These are phyloP conservation scores for Colletotrichum echinochloae DNA, from an alignment of 2,329 filamentous ascomycete genomes.

Conservation along the genomic window DNA sequence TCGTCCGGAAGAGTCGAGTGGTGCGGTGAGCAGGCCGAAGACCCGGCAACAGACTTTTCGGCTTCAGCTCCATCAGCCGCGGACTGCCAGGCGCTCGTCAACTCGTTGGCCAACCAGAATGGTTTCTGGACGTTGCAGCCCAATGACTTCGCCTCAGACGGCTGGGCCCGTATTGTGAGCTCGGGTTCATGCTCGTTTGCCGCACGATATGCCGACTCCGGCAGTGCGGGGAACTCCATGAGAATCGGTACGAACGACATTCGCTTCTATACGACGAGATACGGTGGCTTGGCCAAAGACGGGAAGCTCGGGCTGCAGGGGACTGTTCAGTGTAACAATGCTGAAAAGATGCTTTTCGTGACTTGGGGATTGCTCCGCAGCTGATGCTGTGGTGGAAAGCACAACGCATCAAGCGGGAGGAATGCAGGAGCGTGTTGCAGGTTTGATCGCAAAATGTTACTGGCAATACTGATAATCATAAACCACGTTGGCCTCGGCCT, in stretches of 20 bases:
- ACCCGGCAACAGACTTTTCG: conserved; percentile 28
- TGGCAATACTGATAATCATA: accelerated
- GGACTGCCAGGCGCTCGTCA: conserved; percentile 30
- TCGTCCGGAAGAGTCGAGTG: conserved; percentile 37
- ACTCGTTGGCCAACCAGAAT: conserved; percentile 3
- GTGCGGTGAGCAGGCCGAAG: conserved; percentile 37
- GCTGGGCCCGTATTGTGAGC: conserved; percentile 33
- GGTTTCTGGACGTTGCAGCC: conserved; percentile 37
- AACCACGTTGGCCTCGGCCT: background rate
- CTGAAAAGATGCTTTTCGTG: conserved; percentile 23
- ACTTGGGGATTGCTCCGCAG: conserved; percentile 35
- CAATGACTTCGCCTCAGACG: conserved; percentile 26
- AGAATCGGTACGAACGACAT: conserved; percentile 40
- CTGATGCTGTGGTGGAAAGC: background rate
- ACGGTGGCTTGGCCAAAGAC: conserved; percentile 16
- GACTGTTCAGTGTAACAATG: conserved; percentile 35
- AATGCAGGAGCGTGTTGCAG: background rate
- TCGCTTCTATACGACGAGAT: conserved; percentile 35
- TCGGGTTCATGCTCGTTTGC: conserved; percentile 39
- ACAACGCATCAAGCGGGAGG: no score
- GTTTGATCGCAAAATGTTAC: no score
- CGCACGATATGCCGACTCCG: conserved; percentile 17
- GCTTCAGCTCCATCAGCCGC: conserved; percentile 29
- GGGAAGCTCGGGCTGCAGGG: conserved; percentile 34
- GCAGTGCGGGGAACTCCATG: conserved; percentile 13